Evolutionary conservation across 176 grass and related monocot genomes (phyloP), one percentile per base, ranked within the genome.

Genomic region (Oropetium thomaeum): DNA sequence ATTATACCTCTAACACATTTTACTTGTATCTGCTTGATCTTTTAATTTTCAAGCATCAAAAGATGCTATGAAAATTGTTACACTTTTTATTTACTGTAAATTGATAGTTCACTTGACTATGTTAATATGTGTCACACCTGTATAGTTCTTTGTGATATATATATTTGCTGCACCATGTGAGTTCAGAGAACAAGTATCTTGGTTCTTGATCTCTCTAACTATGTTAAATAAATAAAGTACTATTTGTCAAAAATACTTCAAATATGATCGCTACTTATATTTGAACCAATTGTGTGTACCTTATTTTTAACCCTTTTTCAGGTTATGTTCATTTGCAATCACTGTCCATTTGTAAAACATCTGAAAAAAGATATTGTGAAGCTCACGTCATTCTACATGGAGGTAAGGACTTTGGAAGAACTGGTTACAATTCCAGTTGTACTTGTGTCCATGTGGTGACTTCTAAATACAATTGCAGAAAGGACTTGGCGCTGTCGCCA

Each of bases 291-390:
- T 57, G 12, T 26, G 7, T 7, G 43, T 54, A 10, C 4, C 16
- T 73, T 54, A 20, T 20, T 63, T 19, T 10, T n/a, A n/a, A n/a
- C 29, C 12, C 8, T 10, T 26, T 71, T 68, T 70, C 85, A 97
- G 94, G 94, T 97, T 58, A 97, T 97, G 90, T 93, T 97, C 78
- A 83, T 97, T 57, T 89, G 83, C 57, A 97, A 97, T 41, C 94
- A 97, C 38, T 97, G 94, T 26, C 94, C 94, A 17, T 97, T 93
- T 85, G 94, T 97, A 26, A 93, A 87, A 41, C 90, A 97, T 70
- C 78, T 97, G 45, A 97, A 89, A 39, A 97, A 91, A 69, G 85
- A 91, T 74, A 97, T 97, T 61, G 73, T 74, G 8, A 97, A 93
- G 60, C 83, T 97, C 70, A 81, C 90, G 11, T 83, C 72, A 35